Evolutionary conservation across 2,329 filamentous ascomycete genomes (phyloP), one percentile per base, ranked within the genome.

Genomic region (Xylariales sp.): DNA sequence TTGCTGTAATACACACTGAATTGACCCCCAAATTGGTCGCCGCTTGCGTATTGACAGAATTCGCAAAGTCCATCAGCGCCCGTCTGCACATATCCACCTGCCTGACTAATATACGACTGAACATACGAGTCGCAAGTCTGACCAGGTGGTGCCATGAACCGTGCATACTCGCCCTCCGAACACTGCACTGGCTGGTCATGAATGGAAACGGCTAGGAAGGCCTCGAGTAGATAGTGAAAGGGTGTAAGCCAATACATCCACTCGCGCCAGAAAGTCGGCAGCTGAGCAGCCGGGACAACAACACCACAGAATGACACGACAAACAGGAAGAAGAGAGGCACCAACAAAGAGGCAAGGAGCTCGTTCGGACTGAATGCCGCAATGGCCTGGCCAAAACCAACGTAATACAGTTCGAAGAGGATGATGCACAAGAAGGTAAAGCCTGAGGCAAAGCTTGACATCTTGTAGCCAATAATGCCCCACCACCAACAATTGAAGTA

Each of bases 161-260:
- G 59, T 15, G 85, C 65, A 43, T 76, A 67, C 58, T 93, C 87
- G 52, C 82, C 83, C 1, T 55, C 27, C 1, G 80, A 74, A 59
- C 87, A 91, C 1, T 56, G 51, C 18, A 87, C 76, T 0, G 54
- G 31, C 0, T 75, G 74, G 48, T 81, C 77, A 9, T 81, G 81
- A 18, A 91, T 64, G 1, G 76, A 80, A 2, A 76, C 75, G 0
- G 78, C 72, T 5, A 88, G 60, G 56, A 91, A 73, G 1, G 78
- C 82, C 32, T 75, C 72, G 25, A 88, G 74, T 2, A 88, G 66
- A 57, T 91, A 91, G 0, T 84, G 86, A 57, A 91, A 81, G 0
- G 86, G 85, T 1, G 79, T 85, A 39, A 85, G 65, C 27, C 82
- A 75, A 58, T 88, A 87, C 77, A 87, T 82, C 68, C 85, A 86